Base-by-base conservation (phyloP, 2,329 filamentous ascomycete genomes). In the Xylariaceae sp. region DNA sequence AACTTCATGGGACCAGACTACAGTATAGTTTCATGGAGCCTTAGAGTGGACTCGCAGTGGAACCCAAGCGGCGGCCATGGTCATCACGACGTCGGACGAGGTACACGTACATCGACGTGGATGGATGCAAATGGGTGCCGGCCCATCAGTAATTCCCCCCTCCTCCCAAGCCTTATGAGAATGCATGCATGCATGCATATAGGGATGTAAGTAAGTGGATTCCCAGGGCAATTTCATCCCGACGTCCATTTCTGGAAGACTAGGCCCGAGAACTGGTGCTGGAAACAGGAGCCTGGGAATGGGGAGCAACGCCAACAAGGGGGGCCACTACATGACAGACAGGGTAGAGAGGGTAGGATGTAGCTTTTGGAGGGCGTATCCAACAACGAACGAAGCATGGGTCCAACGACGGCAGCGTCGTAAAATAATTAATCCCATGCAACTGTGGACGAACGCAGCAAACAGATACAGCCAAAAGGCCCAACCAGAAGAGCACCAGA, bases 1-100 rank as follows among this genome's bases (percentile, higher is more conserved):
- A 67, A 63, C 60, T 62, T 61, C 56, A 55, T 61, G 63, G 65
- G 58, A 65, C 59, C 52, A 60, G 39, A 57, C 59, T 60, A 63
- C 59, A 47, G 54, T 57, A 45, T 40, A 49, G 54, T 49, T 54
- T 56, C 60, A 63, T 63, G 58, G 58, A 62, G 51, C 57, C 62
- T 48, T 60, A 56, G 60, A 63, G 65, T 64, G 63, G 63, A 57
- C 61, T 64, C 49, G 21, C 50, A 51, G 63, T 64, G 63, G 63
- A 60, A 57, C 60, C 59, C 48, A 58, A 58, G 55, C 40, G 32
- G 32, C 60, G 58, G 57, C 50, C 52, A 49, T 53, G 46, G 45
- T 49, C 40, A 51, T 47, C 26, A 55, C 46, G 55, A 53, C 41
- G 41, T 43, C 21, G 41, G 41, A 43, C 53, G 48, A 55, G 44